Conservation (phyloP, 768 basidiomycete species). For the Tephrocybe sp. region DNA sequence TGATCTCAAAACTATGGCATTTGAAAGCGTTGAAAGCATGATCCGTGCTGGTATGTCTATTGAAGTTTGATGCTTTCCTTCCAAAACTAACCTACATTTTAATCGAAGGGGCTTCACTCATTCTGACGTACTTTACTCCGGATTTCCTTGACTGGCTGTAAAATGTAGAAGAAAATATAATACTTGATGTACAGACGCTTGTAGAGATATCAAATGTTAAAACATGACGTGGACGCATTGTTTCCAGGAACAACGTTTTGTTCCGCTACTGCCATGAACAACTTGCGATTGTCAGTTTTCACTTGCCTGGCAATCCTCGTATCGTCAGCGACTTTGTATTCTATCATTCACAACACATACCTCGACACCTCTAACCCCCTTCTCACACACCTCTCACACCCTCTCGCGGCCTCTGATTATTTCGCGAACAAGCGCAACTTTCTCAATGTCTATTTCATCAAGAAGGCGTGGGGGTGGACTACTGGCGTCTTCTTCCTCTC, state of each 20-base stretch:
- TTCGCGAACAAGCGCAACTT: conserved; percentile 80
- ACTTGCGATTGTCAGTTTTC: conserved; percentile 31
- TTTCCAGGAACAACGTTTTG: background rate
- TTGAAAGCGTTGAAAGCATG: conserved; percentile 90
- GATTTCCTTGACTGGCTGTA: conserved; percentile 88
- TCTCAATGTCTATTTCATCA: conserved; percentile 86
- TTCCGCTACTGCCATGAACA: conserved; percentile 17
- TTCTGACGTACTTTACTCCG: conserved; percentile 95
- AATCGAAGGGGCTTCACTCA: conserved; percentile 76
- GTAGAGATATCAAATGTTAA: background rate
- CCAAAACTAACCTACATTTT: background rate
- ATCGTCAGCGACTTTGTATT: conserved; percentile 62
- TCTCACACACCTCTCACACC: conserved; percentile 67
- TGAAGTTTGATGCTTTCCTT: background rate
- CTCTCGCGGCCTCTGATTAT: conserved; percentile 57
- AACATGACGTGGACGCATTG: conserved; percentile 1
- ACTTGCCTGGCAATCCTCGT: conserved; percentile 43
- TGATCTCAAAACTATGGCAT: conserved; percentile 88
- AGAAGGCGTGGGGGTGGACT: conserved; percentile 92
- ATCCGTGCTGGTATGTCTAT: conserved; percentile 77
- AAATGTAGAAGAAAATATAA: background rate
- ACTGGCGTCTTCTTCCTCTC: conserved; percentile 58
- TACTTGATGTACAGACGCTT: conserved; percentile 3
- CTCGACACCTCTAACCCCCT: conserved; percentile 84
- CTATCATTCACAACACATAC: conserved; percentile 60